Percentiles rank a stretch among this genome's conserved stretches.
These are phyloP conservation scores for Pelagomonas calceolata DNA, from an alignment of 108 stramenopile species.

Conservation along the genomic window DNA sequence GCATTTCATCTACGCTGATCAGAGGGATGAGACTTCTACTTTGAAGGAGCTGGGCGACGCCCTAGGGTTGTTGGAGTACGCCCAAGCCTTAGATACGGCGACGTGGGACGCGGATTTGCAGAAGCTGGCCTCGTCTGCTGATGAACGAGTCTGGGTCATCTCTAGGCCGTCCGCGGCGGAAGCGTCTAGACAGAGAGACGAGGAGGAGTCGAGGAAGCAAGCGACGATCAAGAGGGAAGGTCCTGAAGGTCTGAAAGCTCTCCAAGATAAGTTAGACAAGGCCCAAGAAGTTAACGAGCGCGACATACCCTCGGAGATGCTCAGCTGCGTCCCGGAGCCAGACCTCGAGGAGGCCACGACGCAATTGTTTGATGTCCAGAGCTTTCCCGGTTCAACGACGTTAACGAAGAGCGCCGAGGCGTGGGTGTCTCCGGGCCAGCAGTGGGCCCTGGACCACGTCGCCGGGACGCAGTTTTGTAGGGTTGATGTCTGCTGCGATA, in stretches of 20 bases:
- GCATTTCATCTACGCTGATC: neutral
- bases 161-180: neutral
- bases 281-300: slow-evolving; percentile 30
- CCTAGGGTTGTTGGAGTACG: neutral
- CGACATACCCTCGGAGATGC: slow-evolving; percentile 30
- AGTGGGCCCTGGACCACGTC: neutral
- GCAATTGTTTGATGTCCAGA: slow-evolving; percentile 26
- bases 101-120: neutral
- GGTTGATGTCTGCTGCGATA: slow-evolving; percentile 33
- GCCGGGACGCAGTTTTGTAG: neutral
- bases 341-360: slow-evolving; percentile 32
- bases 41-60: neutral
- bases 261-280: neutral
- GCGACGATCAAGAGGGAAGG: neutral
- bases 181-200: neutral
- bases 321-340: slow-evolving; percentile 30
- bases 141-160: neutral
- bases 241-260: neutral
- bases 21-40: neutral
- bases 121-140: neutral
- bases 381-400: neutral
- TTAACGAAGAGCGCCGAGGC: neutral
- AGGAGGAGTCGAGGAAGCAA: neutral
- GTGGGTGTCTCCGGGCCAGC: neutral
- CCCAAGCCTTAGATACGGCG: neutral